These are phyloP conservation scores for Epithele typhae DNA, from an alignment of 768 basidiomycete species.

Conservation along the genomic window DNA sequence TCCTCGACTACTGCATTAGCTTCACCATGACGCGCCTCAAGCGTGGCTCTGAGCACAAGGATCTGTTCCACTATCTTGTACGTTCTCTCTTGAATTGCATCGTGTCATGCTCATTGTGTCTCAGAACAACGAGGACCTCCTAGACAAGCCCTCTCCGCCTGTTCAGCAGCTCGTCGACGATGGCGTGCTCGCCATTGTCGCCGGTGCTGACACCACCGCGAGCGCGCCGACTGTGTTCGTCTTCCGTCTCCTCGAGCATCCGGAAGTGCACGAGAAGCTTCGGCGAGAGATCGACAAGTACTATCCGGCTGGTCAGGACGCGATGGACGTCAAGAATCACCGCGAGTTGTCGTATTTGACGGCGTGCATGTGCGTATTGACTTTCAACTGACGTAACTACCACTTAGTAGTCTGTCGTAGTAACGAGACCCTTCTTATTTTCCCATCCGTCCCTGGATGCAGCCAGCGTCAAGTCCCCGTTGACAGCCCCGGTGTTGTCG, in stretches of 20 bases:
- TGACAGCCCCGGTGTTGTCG: conserved; percentile 26
- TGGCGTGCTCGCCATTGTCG: conserved; percentile 22
- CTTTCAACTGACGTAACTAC: not conserved
- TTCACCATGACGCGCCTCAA: conserved; percentile 3
- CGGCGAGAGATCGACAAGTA: conserved; percentile 22
- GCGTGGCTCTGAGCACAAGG: conserved; percentile 34
- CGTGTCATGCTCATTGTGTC: too few species aligned
- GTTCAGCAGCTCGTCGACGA: conserved; percentile 6
- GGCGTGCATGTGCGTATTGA: conserved; percentile 28
- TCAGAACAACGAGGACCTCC: conserved; percentile 14
- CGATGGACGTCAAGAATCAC: conserved; percentile 3
- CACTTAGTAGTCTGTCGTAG: conserved; percentile 18
- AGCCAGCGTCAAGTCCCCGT: conserved; percentile 29
- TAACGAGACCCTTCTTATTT: conserved; percentile 41
- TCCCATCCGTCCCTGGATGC: conserved; percentile 35
- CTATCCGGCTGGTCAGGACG: conserved; percentile 19
- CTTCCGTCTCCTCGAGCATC: conserved; percentile 19
- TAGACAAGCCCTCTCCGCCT: conserved; percentile 3
- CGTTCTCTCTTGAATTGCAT: not conserved
- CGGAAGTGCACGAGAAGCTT: conserved; percentile 11
- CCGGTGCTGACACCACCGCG: conserved; percentile 28
- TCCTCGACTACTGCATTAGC: not conserved
- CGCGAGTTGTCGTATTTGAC: conserved; percentile 16
- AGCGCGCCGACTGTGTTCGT: conserved; percentile 20
- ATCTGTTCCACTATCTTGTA: conserved; percentile 43